phyloP scores from a whole-genome alignment of 2,329 filamentous ascomycete species.

The Bipolaris gigantea region DNA sequence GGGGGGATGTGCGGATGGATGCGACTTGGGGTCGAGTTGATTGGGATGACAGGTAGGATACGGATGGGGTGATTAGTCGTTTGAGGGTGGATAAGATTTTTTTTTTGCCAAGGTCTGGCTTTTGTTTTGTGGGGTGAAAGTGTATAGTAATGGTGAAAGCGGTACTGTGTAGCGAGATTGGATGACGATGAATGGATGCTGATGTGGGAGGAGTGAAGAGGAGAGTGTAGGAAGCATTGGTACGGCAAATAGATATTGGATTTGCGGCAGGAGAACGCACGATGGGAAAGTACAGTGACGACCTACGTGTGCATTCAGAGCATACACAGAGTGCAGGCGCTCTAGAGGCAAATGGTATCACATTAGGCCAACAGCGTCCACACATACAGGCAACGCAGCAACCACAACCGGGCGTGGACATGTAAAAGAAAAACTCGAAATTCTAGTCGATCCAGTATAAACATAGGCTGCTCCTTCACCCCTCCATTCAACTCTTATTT shows the following conservation, averaged over 20 bases:
- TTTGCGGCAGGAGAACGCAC: neutral
- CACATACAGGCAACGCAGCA: neutral
- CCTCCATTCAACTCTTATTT: conserved; percentile 61
- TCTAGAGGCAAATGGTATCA: neutral
- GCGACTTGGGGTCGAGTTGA: too few relatives aligned
- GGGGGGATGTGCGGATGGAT: too few relatives aligned
- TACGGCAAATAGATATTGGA: neutral
- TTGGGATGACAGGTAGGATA: too few relatives aligned
- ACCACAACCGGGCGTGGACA: neutral
- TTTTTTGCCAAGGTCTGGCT: too few relatives aligned
- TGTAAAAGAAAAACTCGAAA: conserved; percentile 8
- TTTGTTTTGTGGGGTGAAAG: neutral
- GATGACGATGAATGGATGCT: neutral
- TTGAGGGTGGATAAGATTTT: neutral
- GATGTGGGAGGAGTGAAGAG: neutral
- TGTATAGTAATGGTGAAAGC: neutral
- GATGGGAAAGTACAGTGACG: neutral
- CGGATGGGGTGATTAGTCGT: neutral
- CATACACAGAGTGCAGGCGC: neutral
- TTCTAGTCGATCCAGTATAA: conserved; percentile 28
- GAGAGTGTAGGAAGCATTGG: neutral
- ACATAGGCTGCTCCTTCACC: conserved; percentile 21
- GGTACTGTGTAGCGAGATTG: neutral
- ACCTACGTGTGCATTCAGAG: neutral
- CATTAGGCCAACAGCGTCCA: neutral